Conservation (phyloP, 352 stramenopile genomes). For the Aphanomyces astaci region DNA sequence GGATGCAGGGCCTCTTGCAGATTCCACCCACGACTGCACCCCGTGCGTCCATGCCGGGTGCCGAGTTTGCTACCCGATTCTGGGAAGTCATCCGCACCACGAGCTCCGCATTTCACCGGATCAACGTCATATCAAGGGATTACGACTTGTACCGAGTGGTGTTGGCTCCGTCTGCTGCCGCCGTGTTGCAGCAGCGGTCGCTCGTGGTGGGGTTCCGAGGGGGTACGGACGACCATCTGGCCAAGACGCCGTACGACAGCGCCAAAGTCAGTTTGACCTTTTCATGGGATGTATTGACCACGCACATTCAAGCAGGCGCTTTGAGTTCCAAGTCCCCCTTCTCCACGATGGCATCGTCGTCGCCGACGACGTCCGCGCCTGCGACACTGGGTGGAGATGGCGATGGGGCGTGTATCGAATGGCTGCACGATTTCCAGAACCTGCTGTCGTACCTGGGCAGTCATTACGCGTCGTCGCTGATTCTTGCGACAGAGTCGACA, state of each 20-base stretch:
- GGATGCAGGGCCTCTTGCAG: neutral
- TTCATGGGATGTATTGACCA: conserved; percentile 16
- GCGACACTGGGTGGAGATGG: no score
- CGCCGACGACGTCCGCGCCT: neutral
- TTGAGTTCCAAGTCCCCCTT: neutral
- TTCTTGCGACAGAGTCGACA: conserved; percentile 22
- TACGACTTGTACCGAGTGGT: conserved; percentile 17
- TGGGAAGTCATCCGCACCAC: conserved; percentile 2
- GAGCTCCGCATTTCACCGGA: neutral
- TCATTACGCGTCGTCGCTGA: conserved; percentile 53
- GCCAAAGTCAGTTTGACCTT: conserved; percentile 15
- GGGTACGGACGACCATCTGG: neutral
- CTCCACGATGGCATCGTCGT: neutral
- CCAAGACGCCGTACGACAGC: neutral
- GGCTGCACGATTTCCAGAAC: conserved; percentile 61
- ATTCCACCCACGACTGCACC: neutral
- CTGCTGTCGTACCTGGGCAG: conserved; percentile 50
- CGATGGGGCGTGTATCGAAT: no score
- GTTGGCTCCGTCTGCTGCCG: neutral
- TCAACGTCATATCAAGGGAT: neutral
- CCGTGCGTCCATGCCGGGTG: neutral
- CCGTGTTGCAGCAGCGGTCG: neutral
- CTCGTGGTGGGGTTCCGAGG: conserved; percentile 8
- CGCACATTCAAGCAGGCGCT: neutral
- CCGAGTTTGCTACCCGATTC: neutral